These are phyloP conservation scores for Jatropha podagrica DNA, from an alignment of 441 rosid genomes.

Conservation along the genomic window DNA sequence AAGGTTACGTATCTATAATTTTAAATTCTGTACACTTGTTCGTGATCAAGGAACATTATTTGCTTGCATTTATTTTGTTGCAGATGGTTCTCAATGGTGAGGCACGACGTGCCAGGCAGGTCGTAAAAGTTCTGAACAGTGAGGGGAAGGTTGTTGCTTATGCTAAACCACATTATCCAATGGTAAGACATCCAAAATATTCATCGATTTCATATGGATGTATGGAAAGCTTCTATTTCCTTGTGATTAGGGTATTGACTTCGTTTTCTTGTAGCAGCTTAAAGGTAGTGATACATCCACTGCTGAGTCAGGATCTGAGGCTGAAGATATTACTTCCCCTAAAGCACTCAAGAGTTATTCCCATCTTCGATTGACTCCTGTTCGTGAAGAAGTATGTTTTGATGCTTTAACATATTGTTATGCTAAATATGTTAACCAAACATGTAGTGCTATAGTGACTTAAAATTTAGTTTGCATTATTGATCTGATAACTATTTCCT, in stretches of 20 bases:
- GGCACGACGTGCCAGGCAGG: conserved; percentile 72
- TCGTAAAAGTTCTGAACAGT: conserved; percentile 85
- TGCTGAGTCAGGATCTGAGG: conserved; percentile 98
- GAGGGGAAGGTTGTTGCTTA: conserved; percentile 92
- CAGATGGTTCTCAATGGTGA: conserved; percentile 91
- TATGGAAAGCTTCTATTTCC: not conserved
- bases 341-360: conserved; percentile 86
- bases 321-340: conserved; percentile 91
- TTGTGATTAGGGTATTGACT: not conserved
- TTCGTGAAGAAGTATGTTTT: conserved; percentile 88
- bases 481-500: not conserved
- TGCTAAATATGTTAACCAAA: not conserved
- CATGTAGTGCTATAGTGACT: not conserved
- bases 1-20: not conserved
- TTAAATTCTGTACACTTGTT: not conserved
- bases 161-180: conserved; percentile 75
- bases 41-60: conserved; percentile 6
- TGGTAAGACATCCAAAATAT: conserved; percentile 44
- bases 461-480: not conserved
- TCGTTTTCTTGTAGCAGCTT: conserved; percentile 42
- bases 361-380: conserved; percentile 94
- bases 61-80: conserved; percentile 25
- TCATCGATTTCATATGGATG: conserved; percentile 13
- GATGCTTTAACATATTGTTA: not conserved
- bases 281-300: conserved; percentile 97